A percentile compares a stretch with the other conserved stretches of the same genome.
These are phyloP conservation scores for Ramaria sp. DNA, from an alignment of 768 basidiomycete species.

Conservation along the genomic window DNA sequence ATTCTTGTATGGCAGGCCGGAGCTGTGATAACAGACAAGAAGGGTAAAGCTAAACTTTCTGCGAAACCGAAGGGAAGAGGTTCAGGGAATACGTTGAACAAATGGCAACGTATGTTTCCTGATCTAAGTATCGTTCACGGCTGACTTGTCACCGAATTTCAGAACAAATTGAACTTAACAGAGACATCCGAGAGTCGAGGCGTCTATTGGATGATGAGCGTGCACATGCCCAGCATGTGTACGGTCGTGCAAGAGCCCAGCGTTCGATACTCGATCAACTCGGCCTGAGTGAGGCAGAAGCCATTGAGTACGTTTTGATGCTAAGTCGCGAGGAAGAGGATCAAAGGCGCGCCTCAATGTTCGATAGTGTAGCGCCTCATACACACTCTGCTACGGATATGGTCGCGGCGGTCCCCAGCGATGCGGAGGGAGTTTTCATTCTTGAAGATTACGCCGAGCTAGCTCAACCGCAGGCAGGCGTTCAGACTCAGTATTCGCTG, in stretches of 20 bases:
- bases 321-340: constrained; percentile 69
- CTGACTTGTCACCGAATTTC: not conserved
- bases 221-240: constrained; percentile 22
- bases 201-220: constrained; percentile 42
- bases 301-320: constrained; percentile 74
- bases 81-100: constrained; percentile 16
- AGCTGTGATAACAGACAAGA: constrained; percentile 22
- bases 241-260: constrained; percentile 49
- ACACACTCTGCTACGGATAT: not conserved
- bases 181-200: constrained; percentile 51
- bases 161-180: constrained; percentile 58
- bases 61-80: constrained; percentile 16
- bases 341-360: constrained; percentile 12
- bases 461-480: not conserved
- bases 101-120: constrained; percentile 28
- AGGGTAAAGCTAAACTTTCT: constrained; percentile 10
- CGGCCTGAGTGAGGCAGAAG: constrained; percentile 64
- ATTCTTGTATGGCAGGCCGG: constrained; percentile 64
- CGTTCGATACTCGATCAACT: constrained; percentile 43
- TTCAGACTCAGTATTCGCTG: not conserved
- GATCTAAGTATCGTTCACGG: not conserved
- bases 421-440: not conserved
- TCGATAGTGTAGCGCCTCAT: not conserved
- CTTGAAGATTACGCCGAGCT: not conserved
- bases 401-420: not conserved